Percentiles rank a stretch among this genome's conserved stretches.
Conservation (phyloP, 1,139 yeast genomes). For the Lizanozyma gosingica region DNA sequence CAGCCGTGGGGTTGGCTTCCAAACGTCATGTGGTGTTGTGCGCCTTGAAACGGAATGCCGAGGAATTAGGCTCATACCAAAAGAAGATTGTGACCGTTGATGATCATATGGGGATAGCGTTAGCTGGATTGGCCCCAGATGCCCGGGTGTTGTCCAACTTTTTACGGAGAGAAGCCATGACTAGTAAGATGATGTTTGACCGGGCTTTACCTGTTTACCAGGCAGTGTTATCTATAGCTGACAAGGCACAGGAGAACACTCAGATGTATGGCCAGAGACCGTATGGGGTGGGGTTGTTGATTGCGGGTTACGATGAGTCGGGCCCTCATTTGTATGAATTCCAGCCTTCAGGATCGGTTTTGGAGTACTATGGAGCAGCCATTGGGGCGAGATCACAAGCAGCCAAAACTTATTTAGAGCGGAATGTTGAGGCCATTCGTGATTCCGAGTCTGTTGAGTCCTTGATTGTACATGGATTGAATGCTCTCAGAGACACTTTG, state of each 20-base stretch:
- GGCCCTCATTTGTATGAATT: slow-evolving; percentile 95
- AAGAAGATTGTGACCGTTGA: slow-evolving; percentile 88
- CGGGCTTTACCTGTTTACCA: slow-evolving; percentile 80
- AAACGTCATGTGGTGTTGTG: slow-evolving; percentile 83
- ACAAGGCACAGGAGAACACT: slow-evolving; percentile 94
- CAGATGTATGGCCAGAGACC: slow-evolving; percentile 96
- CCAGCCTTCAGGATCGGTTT: slow-evolving; percentile 89
- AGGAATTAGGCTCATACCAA: slow-evolving; percentile 93
- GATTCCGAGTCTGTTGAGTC: slow-evolving; percentile 55
- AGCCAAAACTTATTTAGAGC: slow-evolving; percentile 89
- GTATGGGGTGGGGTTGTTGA: slow-evolving; percentile 89
- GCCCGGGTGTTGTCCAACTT: slow-evolving; percentile 88
- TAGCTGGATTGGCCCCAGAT: slow-evolving; percentile 97
- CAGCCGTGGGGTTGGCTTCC: slow-evolving; percentile 90
- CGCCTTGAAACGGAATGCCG: slow-evolving; percentile 91
- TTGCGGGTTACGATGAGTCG: slow-evolving; percentile 88
- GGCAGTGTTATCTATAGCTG: slow-evolving; percentile 83
- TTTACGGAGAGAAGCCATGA: slow-evolving; percentile 86
- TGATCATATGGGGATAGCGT: slow-evolving; percentile 87
- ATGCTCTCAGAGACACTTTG: slow-evolving; percentile 87
- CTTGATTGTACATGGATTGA: slow-evolving; percentile 78
- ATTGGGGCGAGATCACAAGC: slow-evolving; percentile 99
- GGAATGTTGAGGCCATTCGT: slow-evolving; percentile 63
- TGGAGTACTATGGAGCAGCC: slow-evolving; percentile 89
- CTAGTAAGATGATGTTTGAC: slow-evolving; percentile 76